Base-by-base conservation (phyloP, 306 rosid genomes). In the Hippophae rhamnoides region DNA sequence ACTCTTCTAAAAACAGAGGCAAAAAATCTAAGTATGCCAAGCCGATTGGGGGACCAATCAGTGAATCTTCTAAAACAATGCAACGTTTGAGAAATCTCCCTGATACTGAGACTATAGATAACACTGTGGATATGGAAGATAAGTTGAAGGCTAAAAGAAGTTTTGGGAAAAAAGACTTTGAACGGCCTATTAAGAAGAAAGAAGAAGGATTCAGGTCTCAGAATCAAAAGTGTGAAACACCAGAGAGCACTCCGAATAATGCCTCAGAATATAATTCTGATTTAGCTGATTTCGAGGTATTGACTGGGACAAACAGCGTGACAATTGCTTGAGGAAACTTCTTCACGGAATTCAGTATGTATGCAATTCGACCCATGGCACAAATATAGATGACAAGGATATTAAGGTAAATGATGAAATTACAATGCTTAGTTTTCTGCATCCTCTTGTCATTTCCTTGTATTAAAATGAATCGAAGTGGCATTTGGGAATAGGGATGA, bases 291-390 rank as follows among this genome's bases (percentile, higher is more conserved):
- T 82, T 72, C 58, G 73, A 80, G 7, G 89, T 62, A 41, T 69
- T 89, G 62, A 89, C 89, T 10, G 89, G 97, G 43, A 87, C 88
- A 13, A 47, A 65, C 27, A 82, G 63, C 93, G 99, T 23, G 99
- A 93, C 74, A 89, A 64, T 82, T 86, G 97, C 90, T 65, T 86
- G 87, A 94, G 84, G 81, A 84, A 71, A 71, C 82, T 89, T 77
- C 81, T 93, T 63, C 76, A 74, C 60, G 73, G 74, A 43, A 48
- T 93, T 62, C 85, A 72, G 57, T 69, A 77, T 60, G 60, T 81
- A 60, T 93, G 95, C 78, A 58, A 56, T 60, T 52, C 82, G 60
- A 69, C 72, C n/a, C 84, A 78, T 40, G 56, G 48, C 42, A 13
- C 9, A 52, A 72, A 63, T 60, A 75, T 10, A 57, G 82, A 74